Evolutionary conservation across 192 early-diverging fungal genomes (phyloP), one percentile per base, ranked within the genome.

Genomic region (Spinellus fusiger): DNA sequence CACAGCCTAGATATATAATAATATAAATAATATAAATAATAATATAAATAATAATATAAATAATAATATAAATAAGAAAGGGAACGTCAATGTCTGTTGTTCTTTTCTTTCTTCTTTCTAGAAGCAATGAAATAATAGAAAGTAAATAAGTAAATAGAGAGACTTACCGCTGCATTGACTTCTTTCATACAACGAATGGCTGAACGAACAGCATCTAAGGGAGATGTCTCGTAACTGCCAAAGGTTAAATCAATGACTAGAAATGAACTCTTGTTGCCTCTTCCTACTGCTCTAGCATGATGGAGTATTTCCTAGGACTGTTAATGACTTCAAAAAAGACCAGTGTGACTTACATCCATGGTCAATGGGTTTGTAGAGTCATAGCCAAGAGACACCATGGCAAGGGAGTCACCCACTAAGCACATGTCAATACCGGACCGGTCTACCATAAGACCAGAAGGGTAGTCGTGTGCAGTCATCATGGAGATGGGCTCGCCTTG

Each of bases 381-480:
- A 69, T 91, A 86, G 5, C 96, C 96, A 46, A 99, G 74, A 5
- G 91, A 86, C 0, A 99, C 97, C 97, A 99, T 99, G 12, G 93
- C 97, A 51, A 98, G 74, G 1, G 90, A 93, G 71, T 98, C 97
- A 18, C 97, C 97, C 3, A 99, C 94, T 8, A 99, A 81, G 54
- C 79, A 79, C 66, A 92, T 83, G 61, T 99, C 97, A 58, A 94
- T 81, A 15, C 87, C 90, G 0, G 89, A 79, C 34, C 84, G 80
- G 54, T 98, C 95, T 51, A 82, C 86, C 18, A 94, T 80, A 26
- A 92, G 70, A 1, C 86, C 88, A 13, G 92, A 89, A 34, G 97
- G 94, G 61, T 97, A 99, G 76, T 99, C 95, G 64, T 94, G 87
- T 4, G 97, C 97, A 1, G 97, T 99, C 86, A 98, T 89, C 73